These are phyloP conservation scores for Fraxinus xanthoxyloides DNA, from an alignment of 305 asterid species.

Conservation along the genomic window DNA sequence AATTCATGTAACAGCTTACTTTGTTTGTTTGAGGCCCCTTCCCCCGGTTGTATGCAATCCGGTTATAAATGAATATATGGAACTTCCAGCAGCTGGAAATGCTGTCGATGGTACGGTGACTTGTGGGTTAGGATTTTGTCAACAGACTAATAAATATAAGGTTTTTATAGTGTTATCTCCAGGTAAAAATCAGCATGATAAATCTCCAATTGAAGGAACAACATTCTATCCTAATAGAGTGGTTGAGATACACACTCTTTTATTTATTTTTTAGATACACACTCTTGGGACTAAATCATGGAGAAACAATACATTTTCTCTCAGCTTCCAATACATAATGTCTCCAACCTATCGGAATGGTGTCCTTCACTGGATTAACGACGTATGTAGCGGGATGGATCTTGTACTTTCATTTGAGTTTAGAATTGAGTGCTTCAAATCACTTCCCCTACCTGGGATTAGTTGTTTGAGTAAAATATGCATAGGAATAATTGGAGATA, in stretches of 20 bases:
- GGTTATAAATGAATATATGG: background rate
- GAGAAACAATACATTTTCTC: background rate
- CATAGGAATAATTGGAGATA: background rate
- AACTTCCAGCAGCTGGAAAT: background rate
- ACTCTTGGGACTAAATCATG: background rate
- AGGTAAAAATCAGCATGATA: background rate
- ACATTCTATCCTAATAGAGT: background rate
- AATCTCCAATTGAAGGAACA: background rate
- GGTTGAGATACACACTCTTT: background rate
- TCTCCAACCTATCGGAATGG: background rate
- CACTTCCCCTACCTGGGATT: background rate
- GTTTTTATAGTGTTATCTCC: background rate
- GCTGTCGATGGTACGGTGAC: background rate
- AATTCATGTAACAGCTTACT: constrained; percentile 4
- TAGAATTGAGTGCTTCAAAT: background rate
- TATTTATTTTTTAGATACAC: background rate
- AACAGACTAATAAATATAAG: background rate
- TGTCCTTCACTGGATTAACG: background rate
- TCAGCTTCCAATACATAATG: background rate
- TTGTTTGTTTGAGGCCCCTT: background rate
- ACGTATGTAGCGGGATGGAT: background rate
- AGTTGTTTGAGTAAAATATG: background rate
- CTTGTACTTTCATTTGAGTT: background rate
- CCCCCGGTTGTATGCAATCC: background rate
- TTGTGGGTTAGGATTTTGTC: background rate